Conservation (phyloP, 495 filamentous ascomycete species). For the Xylaria grammica region DNA sequence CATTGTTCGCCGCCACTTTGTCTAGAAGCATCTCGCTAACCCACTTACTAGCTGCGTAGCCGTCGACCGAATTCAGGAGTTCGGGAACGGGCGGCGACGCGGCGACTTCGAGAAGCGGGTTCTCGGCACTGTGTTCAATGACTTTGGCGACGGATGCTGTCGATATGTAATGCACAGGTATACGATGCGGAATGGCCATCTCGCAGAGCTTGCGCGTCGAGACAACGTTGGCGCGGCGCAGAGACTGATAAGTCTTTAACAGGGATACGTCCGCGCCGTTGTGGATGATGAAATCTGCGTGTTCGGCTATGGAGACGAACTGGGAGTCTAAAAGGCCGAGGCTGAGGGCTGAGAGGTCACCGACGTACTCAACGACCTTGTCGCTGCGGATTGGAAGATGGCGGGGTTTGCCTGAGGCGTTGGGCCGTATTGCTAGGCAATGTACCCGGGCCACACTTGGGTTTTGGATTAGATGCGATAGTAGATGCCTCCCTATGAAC, state of each 20-base stretch:
- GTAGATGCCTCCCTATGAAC: constrained; percentile 34
- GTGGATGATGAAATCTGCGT: constrained; percentile 52
- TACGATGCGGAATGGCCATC: constrained; percentile 25
- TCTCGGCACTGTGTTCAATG: constrained; percentile 1
- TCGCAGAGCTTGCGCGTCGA: constrained; percentile 39
- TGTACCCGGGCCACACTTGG: constrained; percentile 19
- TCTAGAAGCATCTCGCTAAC: constrained; percentile 54
- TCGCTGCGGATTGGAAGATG: constrained; percentile 27
- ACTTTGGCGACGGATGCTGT: constrained; percentile 42
- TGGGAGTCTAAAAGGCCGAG: constrained; percentile 41
- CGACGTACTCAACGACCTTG: constrained; percentile 43
- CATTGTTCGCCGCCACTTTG: constrained; percentile 25
- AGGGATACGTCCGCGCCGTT: constrained; percentile 57
- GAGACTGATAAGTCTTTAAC: constrained; percentile 49
- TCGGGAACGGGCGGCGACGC: neutral
- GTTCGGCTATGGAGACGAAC: constrained; percentile 27
- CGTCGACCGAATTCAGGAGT: constrained; percentile 31
- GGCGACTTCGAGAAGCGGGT: constrained; percentile 12
- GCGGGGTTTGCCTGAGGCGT: constrained; percentile 9
- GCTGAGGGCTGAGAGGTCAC: constrained; percentile 32
- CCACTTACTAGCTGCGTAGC: constrained; percentile 57
- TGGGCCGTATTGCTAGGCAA: constrained; percentile 30
- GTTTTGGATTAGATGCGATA: constrained; percentile 4
- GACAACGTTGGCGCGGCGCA: constrained; percentile 47
- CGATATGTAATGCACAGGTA: constrained; percentile 53